Base-by-base conservation (phyloP, 176 grass and related monocot species). In the Zoysia pacifica region DNA sequence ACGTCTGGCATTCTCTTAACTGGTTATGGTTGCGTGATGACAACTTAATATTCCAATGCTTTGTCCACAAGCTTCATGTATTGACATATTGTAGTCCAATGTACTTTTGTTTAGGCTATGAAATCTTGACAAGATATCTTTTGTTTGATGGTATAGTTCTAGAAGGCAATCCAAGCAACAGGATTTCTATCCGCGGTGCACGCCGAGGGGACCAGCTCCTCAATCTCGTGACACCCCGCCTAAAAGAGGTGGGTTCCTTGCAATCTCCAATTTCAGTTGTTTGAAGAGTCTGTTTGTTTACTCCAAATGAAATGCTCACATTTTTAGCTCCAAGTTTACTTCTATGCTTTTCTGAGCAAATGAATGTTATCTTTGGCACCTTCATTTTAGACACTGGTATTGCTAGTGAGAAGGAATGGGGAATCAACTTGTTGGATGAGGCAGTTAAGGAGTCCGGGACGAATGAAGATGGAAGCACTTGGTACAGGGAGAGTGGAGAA, bases 321-420 rank as follows among this genome's bases (percentile, higher is more conserved):
- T 28, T 35, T 63, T 35, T 66, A 56, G 3, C 65, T 48, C 79
- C 66, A 47, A 52, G 43, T 78, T 11, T 75, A 78, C 65, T 38
- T 70, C 19, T 81, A 37, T 62, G 61, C 4, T 77, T 66, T 81
- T 72, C 85, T 86, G 78, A 94, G 76, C 40, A 82, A 87, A 76
- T 86, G 67, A 20, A 79, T 82, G 67, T 87, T 83, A 86, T 89
- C 64, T 89, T 88, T 97, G 74, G 65, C 85, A 79, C 82, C 85
- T 97, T 70, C 45, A 77, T 77, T 93, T 79, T 89, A 99, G 96
- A 99, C 79, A 99, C 92, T 87, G 96, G 96, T 77, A 99, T 99
- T 89, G 96, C 92, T 86, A 99, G 96, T 91, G 96, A 95, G 90
- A 95, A 94, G 84, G 96, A 99, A 8, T 99, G 96, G 96, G 96